Conservation (phyloP, 2,329 filamentous ascomycete genomes). For the Didymella segeticola region DNA sequence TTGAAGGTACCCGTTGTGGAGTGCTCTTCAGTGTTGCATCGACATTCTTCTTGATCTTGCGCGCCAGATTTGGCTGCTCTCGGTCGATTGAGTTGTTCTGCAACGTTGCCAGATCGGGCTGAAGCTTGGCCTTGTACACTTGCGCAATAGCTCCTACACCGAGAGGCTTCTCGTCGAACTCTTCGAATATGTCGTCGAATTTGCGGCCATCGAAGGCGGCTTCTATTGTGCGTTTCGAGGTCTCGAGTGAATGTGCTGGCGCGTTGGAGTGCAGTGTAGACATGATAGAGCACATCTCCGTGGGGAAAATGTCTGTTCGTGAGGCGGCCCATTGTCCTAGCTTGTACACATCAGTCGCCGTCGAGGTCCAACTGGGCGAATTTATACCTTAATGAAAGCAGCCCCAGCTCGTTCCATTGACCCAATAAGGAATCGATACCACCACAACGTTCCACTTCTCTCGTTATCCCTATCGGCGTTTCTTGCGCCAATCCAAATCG, state of each 20-base stretch:
- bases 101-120: constrained; percentile 73
- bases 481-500: constrained; percentile 77
- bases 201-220: constrained; percentile 79
- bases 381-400: constrained; percentile 90
- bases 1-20: constrained; percentile 84
- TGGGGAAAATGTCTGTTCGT: constrained; percentile 93
- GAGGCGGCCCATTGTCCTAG: constrained; percentile 98
- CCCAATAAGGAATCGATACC: constrained; percentile 87
- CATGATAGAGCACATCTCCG: constrained; percentile 90
- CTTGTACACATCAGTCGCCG: constrained; percentile 52
- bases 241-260: constrained; percentile 83
- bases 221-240: constrained; percentile 79
- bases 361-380: neutral
- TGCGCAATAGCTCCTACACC: constrained; percentile 97
- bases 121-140: constrained; percentile 94
- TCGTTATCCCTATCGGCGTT: constrained; percentile 73
- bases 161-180: constrained; percentile 87
- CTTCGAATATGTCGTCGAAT: constrained; percentile 94
- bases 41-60: constrained; percentile 80
- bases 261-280: constrained; percentile 94
- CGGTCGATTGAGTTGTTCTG: constrained; percentile 62
- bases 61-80: constrained; percentile 64
- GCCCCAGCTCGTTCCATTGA: constrained; percentile 93
- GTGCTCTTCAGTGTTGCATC: constrained; percentile 86
- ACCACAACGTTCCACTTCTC: constrained; percentile 84